Evolutionary conservation across 805 yeast species (phyloP), one percentile per base, ranked within the genome.

Genomic region (Saccharomyces mikatae): DNA sequence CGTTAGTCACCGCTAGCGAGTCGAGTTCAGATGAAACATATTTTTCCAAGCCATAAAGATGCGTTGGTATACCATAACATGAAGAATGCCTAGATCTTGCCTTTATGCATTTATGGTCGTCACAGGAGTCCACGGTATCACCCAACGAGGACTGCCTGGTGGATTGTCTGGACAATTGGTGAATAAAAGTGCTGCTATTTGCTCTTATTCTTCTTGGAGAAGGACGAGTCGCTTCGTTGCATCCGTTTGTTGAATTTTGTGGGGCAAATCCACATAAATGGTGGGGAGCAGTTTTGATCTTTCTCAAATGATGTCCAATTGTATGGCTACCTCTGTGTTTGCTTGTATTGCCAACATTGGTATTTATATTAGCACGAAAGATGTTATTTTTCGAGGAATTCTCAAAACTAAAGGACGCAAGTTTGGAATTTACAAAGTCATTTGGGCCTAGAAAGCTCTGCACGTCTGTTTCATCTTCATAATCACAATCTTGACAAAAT

Each of bases 21-120:
- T 67, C 70, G 46, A 67, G 54, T 46, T 60, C 66, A 14, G 61
- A 47, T 47, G 31, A 58, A 53, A 67, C 69, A 49, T 65, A 67
- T 49, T 66, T 60, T 52, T 67, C 71, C 22, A 66, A 51, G 30
- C 68, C 64, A 52, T 62, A 67, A 11, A 67, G 49, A 48, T 67
- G 71, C 2, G 68, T 58, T 17, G 71, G 71, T 22, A 67, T 67
- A 11, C 56, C 62, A 8, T 41, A 52, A 14, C 52, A 52, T 2
- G 62, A 58, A n/a, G 54, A 47, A 14, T 53, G 54, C 32, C 55
- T 53, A 50, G 49, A 51, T 32, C 13, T 21, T 47, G 32, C 29
- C 50, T 54, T 30, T 48, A 14, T 17, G 46, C 29, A 46, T 41
- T 47, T 21, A 21, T 28, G 26, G 36, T 36, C 14, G 17, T 28